These are phyloP conservation scores for Ilyonectria mors-panacis DNA, from an alignment of 2,329 filamentous ascomycete species.

Conservation along the genomic window DNA sequence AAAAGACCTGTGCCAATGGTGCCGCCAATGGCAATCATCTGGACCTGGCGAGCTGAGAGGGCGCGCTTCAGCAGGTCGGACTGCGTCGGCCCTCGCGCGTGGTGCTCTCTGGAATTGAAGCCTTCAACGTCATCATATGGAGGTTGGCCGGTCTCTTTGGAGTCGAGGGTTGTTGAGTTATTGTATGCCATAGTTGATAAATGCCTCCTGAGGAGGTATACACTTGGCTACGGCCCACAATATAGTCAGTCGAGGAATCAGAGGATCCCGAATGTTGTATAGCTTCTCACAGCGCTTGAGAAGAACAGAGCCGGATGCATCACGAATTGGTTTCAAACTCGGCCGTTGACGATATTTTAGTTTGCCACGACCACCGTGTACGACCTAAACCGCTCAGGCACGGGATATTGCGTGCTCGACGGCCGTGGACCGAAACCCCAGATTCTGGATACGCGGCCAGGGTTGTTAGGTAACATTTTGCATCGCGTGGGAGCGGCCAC, in stretches of 20 bases:
- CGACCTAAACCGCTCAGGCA: conserved; percentile 28
- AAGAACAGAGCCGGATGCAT: not conserved
- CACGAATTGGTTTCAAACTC: not conserved
- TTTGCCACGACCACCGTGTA: conserved; percentile 9
- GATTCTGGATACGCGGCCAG: conserved; percentile 23
- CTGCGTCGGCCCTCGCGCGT: conserved; percentile 38
- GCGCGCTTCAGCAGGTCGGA: conserved; percentile 67
- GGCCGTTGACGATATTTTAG: conserved; percentile 23
- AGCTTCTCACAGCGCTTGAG: too few relatives aligned
- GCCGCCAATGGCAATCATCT: conserved; percentile 76
- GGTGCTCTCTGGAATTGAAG: conserved; percentile 16
- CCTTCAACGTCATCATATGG: conserved; percentile 42
- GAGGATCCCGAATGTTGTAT: not conserved
- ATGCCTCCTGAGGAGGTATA: not conserved
- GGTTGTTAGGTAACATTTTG: conserved; percentile 28
- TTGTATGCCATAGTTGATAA: conserved; percentile 26
- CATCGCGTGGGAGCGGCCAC: not conserved
- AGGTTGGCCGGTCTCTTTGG: conserved; percentile 34
- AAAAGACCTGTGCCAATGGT: conserved; percentile 75
- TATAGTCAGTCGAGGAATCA: not conserved
- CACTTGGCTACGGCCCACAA: not conserved
- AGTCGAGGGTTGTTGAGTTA: conserved; percentile 25
- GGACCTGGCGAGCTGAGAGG: conserved; percentile 73
- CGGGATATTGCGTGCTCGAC: conserved; percentile 49
- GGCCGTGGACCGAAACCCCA: conserved; percentile 38